Base-by-base conservation (phyloP, 2,329 filamentous ascomycete genomes). In the Colletotrichum chlorophyti region DNA sequence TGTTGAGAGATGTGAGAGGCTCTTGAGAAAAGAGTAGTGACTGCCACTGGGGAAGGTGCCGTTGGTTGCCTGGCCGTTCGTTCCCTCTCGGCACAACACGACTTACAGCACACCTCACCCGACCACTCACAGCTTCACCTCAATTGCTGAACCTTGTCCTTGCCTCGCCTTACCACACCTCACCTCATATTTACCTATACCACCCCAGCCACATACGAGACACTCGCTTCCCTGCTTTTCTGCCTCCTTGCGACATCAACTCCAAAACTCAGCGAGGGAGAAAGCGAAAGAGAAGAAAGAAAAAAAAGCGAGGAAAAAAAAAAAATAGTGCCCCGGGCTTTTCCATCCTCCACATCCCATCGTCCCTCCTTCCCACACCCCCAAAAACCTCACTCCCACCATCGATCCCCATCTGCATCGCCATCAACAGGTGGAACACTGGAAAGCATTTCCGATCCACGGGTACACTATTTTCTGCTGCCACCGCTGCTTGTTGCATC, bases 171-270 rank as follows among this genome's bases (percentile, higher is more conserved):
- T 45, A 21, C 27, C 27, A 14, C 23, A 29, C 42, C 42, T 32
- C 29, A 29, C 57, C 34, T 35, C 43, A 15, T 40, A 35, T 34
- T 35, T 15, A 40, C 34, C 40, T 35, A 40, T 26, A 11, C 41
- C 32, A 58, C 55, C 63, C 68, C 64, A 67, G 60, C 65, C 66
- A 67, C 66, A 54, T 55, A 53, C 63, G 61, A 62, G 59, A 60
- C 60, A 62, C 60, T 37, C 60, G 60, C 63, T 60, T 65, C 68
- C 66, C 68, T 67, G 63, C 66, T 67, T 66, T 63, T 45, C 49
- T 49, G 61, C 45, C 48, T 61, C 58, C 52, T 49, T 63, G 58
- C 53, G 53, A 63, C 62, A 61, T 37, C 48, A 51, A 55, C 46
- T 24, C 19, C 15, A 26, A 37, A 17, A 37, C 12, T 35, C 9